Evolutionary conservation across 495 filamentous ascomycete species (phyloP).

Genomic region (Talaromyces wortmannii): DNA sequence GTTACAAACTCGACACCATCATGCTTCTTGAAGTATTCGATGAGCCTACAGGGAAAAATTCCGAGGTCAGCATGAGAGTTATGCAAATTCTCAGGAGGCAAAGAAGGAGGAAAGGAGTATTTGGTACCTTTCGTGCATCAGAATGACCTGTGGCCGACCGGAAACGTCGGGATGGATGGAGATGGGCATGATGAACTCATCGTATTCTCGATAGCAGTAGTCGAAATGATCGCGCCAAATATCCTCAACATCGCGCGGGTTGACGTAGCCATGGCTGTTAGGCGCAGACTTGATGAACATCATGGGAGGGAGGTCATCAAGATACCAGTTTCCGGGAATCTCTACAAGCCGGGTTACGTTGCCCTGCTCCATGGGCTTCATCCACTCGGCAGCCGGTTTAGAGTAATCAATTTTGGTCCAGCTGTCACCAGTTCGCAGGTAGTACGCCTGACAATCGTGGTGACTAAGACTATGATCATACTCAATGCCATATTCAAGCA

Average conservation of each 20-base stretch:
- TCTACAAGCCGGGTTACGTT: conserved; percentile 33
- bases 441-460: conserved; percentile 54
- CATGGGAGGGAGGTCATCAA: conserved; percentile 51
- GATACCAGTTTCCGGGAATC: conserved; percentile 51
- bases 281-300: conserved; percentile 48
- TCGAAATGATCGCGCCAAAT: conserved; percentile 50
- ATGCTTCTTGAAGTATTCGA: no score
- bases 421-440: conserved; percentile 33
- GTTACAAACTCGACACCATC: no score
- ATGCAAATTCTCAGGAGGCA: no score
- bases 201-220: conserved; percentile 28
- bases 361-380: conserved; percentile 43
- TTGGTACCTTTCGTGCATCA: no score
- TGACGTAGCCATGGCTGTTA: conserved; percentile 52
- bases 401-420: conserved; percentile 43
- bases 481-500: conserved; percentile 30
- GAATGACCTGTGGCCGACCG: conserved; percentile 54
- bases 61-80: no score
- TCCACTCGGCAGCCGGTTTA: conserved; percentile 44
- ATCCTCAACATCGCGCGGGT: conserved; percentile 45
- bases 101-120: no score
- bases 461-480: conserved; percentile 43
- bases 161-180: conserved; percentile 54
- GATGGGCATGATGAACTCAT: conserved; percentile 38
- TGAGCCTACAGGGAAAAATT: no score